Evolutionary conservation across 2,329 filamentous ascomycete species (phyloP).

Genomic region (Penicillium sp.): DNA sequence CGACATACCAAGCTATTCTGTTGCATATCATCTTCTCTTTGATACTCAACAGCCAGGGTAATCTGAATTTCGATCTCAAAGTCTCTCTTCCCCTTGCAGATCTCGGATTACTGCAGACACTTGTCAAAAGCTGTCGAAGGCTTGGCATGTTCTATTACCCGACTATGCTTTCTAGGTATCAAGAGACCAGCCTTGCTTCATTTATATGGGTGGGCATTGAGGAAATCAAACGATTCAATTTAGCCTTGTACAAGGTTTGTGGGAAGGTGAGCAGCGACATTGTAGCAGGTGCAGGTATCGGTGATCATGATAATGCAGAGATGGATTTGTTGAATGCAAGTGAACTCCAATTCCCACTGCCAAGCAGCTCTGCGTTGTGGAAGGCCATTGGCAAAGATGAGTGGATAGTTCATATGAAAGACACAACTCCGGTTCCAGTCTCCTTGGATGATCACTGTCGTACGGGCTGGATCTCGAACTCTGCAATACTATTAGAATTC

Average conservation of each 20-base stretch:
- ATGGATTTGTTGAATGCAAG: neutral
- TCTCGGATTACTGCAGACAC: slow-evolving; percentile 17
- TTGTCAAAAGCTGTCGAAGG: slow-evolving; percentile 28
- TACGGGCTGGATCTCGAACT: neutral
- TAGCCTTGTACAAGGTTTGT: slow-evolving; percentile 29
- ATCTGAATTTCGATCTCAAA: slow-evolving; percentile 16
- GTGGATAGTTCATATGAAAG: neutral
- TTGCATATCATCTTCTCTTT: slow-evolving; percentile 32
- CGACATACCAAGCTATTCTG: slow-evolving; percentile 35
- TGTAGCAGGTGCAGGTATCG: too few species aligned
- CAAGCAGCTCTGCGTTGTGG: neutral
- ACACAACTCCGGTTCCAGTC: too few species aligned
- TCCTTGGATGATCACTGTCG: neutral
- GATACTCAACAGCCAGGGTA: neutral
- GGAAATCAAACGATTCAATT: slow-evolving; percentile 31
- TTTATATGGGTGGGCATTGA: slow-evolving; percentile 29
- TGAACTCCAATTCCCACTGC: slow-evolving; percentile 1
- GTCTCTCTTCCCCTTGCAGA: slow-evolving; percentile 4
- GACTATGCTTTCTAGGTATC: slow-evolving; percentile 23
- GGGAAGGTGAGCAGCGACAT: neutral
- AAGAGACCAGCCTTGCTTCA: slow-evolving; percentile 6
- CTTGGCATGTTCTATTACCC: slow-evolving; percentile 33
- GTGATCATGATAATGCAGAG: neutral
- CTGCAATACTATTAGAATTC: neutral
- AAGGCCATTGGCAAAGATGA: neutral